A percentile compares a stretch with the other conserved stretches of the same genome.
phyloP scores from a whole-genome alignment of 257 asterid genomes.

The Solanum arcanum region DNA sequence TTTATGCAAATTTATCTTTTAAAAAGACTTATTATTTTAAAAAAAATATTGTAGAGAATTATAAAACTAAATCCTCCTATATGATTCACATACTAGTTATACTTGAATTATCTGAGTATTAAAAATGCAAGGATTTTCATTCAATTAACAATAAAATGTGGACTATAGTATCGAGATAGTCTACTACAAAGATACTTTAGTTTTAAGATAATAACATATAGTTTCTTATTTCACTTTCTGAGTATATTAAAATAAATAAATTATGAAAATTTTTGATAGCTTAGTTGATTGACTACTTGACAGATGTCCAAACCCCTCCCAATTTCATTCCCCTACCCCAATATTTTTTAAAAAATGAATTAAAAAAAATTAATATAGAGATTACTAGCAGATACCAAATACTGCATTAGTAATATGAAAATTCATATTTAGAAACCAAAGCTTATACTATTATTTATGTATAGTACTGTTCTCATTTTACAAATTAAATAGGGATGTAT shows the following conservation, averaged over 20 bases:
- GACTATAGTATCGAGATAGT: neutral
- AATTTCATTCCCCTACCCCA: too few relatives aligned
- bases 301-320: too few relatives aligned
- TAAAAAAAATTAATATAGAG: neutral
- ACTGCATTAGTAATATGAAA: neutral
- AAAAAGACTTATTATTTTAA: neutral
- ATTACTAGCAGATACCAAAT: neutral
- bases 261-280: fast-evolving
- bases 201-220: neutral
- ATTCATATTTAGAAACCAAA: neutral
- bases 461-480: neutral
- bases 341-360: too few relatives aligned
- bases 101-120: neutral
- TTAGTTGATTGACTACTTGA: too few relatives aligned
- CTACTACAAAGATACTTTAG: neutral
- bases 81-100: neutral
- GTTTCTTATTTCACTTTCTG: neutral
- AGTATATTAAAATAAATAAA: neutral
- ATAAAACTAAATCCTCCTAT: neutral
- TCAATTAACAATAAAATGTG: neutral
- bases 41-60: neutral
- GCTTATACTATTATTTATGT: neutral
- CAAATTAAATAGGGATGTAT: neutral
- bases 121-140: neutral
- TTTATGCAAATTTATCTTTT: neutral